phyloP scores from a whole-genome alignment of 495 filamentous ascomycete genomes.

The Antarctomyces pellizariae region DNA sequence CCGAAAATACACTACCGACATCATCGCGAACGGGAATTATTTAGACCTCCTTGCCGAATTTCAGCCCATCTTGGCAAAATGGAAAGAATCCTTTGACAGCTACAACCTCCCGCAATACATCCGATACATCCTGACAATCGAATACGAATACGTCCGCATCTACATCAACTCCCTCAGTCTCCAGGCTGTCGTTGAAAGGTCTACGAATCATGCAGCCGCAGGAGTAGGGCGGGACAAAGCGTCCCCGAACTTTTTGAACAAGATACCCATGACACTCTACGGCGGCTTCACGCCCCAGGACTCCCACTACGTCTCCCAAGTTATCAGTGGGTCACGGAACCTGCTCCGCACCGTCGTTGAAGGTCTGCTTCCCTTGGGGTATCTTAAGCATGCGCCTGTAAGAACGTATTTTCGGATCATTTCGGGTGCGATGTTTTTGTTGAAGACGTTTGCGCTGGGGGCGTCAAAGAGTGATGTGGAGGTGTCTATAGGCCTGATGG shows the following conservation, averaged over 20 bases:
- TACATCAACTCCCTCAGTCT: conserved; percentile 85
- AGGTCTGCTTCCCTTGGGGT: conserved; percentile 54
- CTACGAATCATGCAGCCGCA: conserved; percentile 47
- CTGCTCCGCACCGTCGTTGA: conserved; percentile 67
- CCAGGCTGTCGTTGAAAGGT: conserved; percentile 86
- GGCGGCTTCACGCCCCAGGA: conserved; percentile 33
- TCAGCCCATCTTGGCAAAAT: conserved; percentile 47
- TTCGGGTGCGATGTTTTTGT: conserved; percentile 81
- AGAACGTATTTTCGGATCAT: conserved; percentile 88
- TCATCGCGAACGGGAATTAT: conserved; percentile 71
- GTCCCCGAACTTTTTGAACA: conserved; percentile 32
- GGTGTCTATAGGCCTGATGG: conserved; percentile 57
- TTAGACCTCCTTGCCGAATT: conserved; percentile 57
- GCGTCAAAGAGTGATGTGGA: conserved; percentile 75
- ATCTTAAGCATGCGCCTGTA: conserved; percentile 79
- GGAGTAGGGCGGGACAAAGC: no score
- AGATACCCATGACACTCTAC: conserved; percentile 28
- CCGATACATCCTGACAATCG: conserved; percentile 66
- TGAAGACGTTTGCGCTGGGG: conserved; percentile 82
- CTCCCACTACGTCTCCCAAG: conserved; percentile 64
- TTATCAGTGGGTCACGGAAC: conserved; percentile 67
- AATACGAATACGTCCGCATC: conserved; percentile 71
- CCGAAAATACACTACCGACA: conserved; percentile 55
- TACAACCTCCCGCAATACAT: conserved; percentile 50
- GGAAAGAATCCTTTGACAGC: conserved; percentile 50